Evolutionary conservation across 1,139 yeast species (phyloP), one percentile per base, ranked within the genome.

Genomic region (Casaregolazyma suthepensis): DNA sequence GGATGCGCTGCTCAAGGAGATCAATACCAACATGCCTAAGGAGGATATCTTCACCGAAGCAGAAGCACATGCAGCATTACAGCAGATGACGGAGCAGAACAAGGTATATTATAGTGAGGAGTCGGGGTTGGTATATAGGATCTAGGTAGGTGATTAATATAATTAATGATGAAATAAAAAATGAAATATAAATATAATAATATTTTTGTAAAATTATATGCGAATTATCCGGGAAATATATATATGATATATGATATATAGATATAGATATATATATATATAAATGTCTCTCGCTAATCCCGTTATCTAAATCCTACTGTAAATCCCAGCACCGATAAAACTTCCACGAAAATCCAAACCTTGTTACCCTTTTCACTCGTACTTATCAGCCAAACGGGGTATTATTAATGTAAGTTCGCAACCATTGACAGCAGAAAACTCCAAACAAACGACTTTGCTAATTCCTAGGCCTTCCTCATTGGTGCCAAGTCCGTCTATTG

Each of bases 401-500:
- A n/a, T 35, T 35, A n/a, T 35, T 15, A 2, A 35, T 35, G 40
- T 35, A 35, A 35, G 40, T 35, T 35, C 40, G 5, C 6, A 9
- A 15, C 40, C 15, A 35, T 35, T 13, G 15, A n/a, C 13, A 12
- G 9, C n/a, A 35, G 7, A n/a, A 35, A n/a, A n/a, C 9, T 9
- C 4, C 17, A 35, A 26, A 15, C 13, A 23, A 12, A 13, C 7
- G 3, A 29, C 15, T 26, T 2, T 26, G n/a, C 44, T 43, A 44
- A 43, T n/a, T 12, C 26, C 18, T 10, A 51, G 53, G 53, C 45
- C 50, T 13, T 52, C 57, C 20, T 46, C 48, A 51, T 57, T 71
- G 61, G 75, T 71, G 51, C 70, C 72, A 40, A 68, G 81, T 64
- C 81, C 85, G 47, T 78, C 83, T 57, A 79, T 86, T 57, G 77